Evolutionary conservation across 1,284 basidiomycete genomes (phyloP), one percentile per base, ranked within the genome.

Genomic region (Ustilago xerochloae): DNA sequence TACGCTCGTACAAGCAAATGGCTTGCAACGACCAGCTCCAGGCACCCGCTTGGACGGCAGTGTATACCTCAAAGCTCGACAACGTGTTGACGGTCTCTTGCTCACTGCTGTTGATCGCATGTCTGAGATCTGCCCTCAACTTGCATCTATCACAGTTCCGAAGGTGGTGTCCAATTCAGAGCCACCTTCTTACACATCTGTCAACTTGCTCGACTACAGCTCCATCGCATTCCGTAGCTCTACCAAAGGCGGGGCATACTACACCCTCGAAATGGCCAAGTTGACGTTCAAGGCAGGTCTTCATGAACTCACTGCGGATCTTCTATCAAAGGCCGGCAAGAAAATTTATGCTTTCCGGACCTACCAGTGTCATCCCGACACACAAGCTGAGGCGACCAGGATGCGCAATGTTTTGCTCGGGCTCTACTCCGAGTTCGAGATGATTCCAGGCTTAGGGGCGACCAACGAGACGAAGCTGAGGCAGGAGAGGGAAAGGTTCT

Each of bases 221-320:
- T 63, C 63, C 29, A 72, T 72, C 29, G 69, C 63, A 2, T 67
- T 72, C 45, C 69, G 69, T 16, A 67, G 63, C 49, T 66, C 60
- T 1, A 47, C 52, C 54, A 66, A 67, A 36, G 47, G 52, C n/a
- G 52, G 49, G 6, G 69, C 63, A 1, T 59, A 72, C 36, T 72
- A 67, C 29, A 39, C 52, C 30, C 60, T 72, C 33, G 63, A 72
- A 47, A 66, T 72, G 41, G 69, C 63, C 45, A 63, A 63, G 38
- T 39, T 63, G n/a, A 63, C 56, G 8, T 52, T 48, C 43, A 59
- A 52, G 47, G 63, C 69, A 1, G 63, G 69, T 1, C 26, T 72
- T 30, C 60, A 55, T 53, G 63, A 72, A 43, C 63, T 72, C 24
- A 59, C 69, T 1, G 69, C 69, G 2, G 69, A 72, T 39, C 56